phyloP scores from a whole-genome alignment of 2,329 filamentous ascomycete species.

The Aaosphaeria pasadenensis region DNA sequence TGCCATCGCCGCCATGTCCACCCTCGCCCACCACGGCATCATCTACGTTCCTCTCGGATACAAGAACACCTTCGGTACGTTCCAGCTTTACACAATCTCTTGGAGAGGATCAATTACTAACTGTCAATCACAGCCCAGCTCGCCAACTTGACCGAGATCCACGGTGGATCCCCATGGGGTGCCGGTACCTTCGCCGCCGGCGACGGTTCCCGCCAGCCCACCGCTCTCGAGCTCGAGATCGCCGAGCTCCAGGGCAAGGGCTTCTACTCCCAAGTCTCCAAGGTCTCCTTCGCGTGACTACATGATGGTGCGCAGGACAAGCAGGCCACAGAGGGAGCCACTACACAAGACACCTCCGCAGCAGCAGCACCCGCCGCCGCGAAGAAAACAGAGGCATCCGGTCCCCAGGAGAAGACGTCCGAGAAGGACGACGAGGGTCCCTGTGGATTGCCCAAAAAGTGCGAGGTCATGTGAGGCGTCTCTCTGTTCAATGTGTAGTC shows the following conservation, averaged over 20 bases:
- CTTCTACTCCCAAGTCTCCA: conserved; percentile 76
- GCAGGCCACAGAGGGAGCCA: conserved; percentile 1
- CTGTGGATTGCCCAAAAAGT: conserved; percentile 76
- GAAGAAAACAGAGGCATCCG: conserved; percentile 13
- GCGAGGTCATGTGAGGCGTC: conserved; percentile 29
- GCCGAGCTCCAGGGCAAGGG: conserved; percentile 78
- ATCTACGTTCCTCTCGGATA: conserved; percentile 96
- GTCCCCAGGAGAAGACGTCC: conserved; percentile 29
- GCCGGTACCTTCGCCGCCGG: conserved; percentile 80
- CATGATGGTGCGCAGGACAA: conserved; percentile 48
- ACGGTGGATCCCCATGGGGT: conserved; percentile 88
- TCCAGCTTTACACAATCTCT: not conserved
- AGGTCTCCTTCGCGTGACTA: conserved; percentile 74
- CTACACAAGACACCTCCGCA: conserved; percentile 1
- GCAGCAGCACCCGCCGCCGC: conserved; percentile 7
- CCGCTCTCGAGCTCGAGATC: conserved; percentile 70
- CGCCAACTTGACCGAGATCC: conserved; percentile 71
- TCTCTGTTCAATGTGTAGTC: no score
- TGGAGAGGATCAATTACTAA: conserved; percentile 1
- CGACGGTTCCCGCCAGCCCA: conserved; percentile 83
- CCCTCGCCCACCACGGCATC: conserved; percentile 88
- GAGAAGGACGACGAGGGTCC: conserved; percentile 59
- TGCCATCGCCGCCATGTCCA: conserved; percentile 75
- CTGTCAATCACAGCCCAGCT: conserved; percentile 46
- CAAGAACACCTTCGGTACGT: conserved; percentile 65